Evolutionary conservation across 2,329 filamentous ascomycete species (phyloP), one percentile per base, ranked within the genome.

Genomic region (Hypoxylon sp.): DNA sequence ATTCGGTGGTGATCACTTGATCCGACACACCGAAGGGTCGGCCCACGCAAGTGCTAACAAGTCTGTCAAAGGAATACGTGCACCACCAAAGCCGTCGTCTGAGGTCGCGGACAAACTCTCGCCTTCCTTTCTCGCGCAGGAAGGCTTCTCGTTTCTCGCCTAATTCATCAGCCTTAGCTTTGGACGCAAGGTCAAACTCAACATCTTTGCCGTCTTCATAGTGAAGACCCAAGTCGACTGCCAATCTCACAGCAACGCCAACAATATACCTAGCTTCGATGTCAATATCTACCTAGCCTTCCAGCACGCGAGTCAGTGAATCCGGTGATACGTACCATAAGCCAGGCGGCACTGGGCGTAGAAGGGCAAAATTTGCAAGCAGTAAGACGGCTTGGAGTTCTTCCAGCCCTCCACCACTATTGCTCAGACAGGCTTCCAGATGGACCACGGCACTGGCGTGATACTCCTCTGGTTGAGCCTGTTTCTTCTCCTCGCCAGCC

Each of bases 1-100:
- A 96, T 74, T 97, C 93, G 0, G 95, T 97, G 12, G 95, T 98
- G 73, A 98, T 93, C 68, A 97, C 93, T 76, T 97, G 92, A 80
- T 98, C 96, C n/a, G 91, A 94, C 68, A 98, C 93, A 29, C 95
- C 94, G 74, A 97, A 96, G 5, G 95, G 96, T 59, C 95, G 86
- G 37, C 95, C 95, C 25, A 98, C 95, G 72, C 94, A 97, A 21
- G 93, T 94, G 74, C 93, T 96, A 53, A 98, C 95, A 4, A 98
- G 88, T n/a, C 95, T 88, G 78, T 98, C 95, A 59, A 98, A 88
- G 4, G 93, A 95, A 79, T 98, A 98, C 1, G 94, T 94, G 80
- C 94, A 97, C 95, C 96, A 98, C 94, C 94, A 98, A 12, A 98
- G 83, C 30, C 95, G 87, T 61, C 95, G 87, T 54, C 94, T 89